Evolutionary conservation across 768 basidiomycete species (phyloP).

Genomic region (Tricholoma saponaceum): DNA sequence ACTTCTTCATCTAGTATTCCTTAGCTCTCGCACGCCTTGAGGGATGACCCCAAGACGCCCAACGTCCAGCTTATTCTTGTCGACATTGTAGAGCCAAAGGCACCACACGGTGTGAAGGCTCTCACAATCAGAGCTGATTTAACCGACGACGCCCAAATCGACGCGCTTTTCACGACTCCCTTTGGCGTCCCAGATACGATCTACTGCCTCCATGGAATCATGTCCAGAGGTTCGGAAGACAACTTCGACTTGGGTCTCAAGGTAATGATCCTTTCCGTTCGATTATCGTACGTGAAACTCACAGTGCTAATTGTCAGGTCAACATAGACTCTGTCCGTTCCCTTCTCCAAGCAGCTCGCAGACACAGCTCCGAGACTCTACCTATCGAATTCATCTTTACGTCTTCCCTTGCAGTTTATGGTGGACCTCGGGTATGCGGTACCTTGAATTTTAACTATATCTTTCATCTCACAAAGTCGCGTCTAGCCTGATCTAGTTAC

Average conservation of each 20-base stretch:
- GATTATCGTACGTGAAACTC: not conserved
- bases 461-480: not conserved
- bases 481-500: constrained; percentile 39
- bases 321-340: constrained; percentile 54
- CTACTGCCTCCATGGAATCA: constrained; percentile 54
- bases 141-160: constrained; percentile 30
- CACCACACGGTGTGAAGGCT: constrained; percentile 24
- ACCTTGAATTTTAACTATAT: not conserved
- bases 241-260: constrained; percentile 54
- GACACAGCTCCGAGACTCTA: constrained; percentile 16
- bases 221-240: constrained; percentile 60
- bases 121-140: constrained; percentile 37
- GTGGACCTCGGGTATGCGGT: constrained; percentile 40
- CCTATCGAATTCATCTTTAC: constrained; percentile 55
- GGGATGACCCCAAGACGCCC: constrained; percentile 27
- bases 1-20: not conserved
- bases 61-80: constrained; percentile 45
- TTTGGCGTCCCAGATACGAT: constrained; percentile 39
- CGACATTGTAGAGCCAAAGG: constrained; percentile 41
- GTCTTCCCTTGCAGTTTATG: constrained; percentile 57
- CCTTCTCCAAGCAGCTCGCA: constrained; percentile 34
- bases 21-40: constrained; percentile 33
- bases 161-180: constrained; percentile 33
- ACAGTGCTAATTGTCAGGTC: constrained; percentile 33
- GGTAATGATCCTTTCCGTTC: constrained; percentile 19